Evolutionary conservation across 805 yeast genomes (phyloP).

Genomic region (Zygotorulaspora sp.): DNA sequence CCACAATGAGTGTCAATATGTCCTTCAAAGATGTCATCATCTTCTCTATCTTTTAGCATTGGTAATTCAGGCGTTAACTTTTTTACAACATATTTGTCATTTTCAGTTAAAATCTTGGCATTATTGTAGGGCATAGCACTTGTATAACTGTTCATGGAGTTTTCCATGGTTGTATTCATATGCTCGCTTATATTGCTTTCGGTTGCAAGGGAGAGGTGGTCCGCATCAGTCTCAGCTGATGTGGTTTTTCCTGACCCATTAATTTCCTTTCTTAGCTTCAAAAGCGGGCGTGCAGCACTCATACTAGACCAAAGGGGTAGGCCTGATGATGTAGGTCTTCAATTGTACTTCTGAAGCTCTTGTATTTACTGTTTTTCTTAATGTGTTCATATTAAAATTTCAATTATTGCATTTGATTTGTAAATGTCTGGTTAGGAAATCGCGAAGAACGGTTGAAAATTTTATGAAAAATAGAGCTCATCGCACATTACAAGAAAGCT

Average conservation of each 20-base stretch:
- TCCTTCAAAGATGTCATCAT: slow-evolving; percentile 34
- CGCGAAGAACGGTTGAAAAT: slow-evolving; percentile 36
- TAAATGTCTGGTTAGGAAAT: too few relatives aligned
- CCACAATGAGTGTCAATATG: slow-evolving; percentile 45
- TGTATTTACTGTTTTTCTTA: background rate
- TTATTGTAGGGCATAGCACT: slow-evolving; percentile 11
- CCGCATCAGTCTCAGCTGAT: slow-evolving; percentile 18
- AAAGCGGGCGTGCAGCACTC: slow-evolving; percentile 21
- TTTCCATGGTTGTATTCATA: slow-evolving; percentile 9
- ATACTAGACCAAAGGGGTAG: too few relatives aligned
- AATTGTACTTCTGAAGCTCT: too few relatives aligned
- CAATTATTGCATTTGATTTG: too few relatives aligned
- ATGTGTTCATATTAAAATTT: too few relatives aligned
- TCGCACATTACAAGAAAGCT: slow-evolving; percentile 2
- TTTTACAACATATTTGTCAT: slow-evolving; percentile 29
- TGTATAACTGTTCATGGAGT: slow-evolving; percentile 10
- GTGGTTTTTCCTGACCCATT: slow-evolving; percentile 29
- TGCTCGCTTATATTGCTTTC: slow-evolving; percentile 7
- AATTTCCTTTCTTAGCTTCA: slow-evolving; percentile 33
- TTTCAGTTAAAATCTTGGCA: slow-evolving; percentile 29
- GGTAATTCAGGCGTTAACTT: slow-evolving; percentile 23
- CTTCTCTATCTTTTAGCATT: slow-evolving; percentile 8
- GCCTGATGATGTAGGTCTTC: too few relatives aligned
- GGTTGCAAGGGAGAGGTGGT: slow-evolving; percentile 4
- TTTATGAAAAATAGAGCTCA: slow-evolving; percentile 25